phyloP scores from a whole-genome alignment of 2,329 filamentous ascomycete species.

The Phyllosticta paracitricarpa region DNA sequence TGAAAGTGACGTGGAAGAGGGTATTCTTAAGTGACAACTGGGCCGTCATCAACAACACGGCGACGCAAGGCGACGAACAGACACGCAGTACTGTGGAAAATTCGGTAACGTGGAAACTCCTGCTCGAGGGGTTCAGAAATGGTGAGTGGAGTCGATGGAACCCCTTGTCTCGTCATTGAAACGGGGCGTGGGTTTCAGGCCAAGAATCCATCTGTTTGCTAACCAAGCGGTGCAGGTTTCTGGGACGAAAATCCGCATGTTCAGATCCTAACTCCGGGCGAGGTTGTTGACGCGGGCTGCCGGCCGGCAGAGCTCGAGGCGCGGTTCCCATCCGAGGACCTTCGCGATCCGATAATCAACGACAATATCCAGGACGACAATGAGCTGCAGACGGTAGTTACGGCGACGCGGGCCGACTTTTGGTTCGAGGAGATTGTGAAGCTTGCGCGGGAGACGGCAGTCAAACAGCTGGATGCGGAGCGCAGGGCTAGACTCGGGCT shows the following conservation, averaged over 20 bases:
- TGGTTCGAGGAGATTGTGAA: conserved; percentile 48
- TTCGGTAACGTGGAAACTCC: conserved; percentile 39
- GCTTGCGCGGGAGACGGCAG: conserved; percentile 21
- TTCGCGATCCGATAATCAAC: conserved; percentile 56
- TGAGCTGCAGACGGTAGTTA: conserved; percentile 52
- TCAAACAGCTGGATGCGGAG: neutral
- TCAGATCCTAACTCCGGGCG: conserved; percentile 16
- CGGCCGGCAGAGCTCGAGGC: conserved; percentile 51
- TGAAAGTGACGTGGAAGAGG: conserved; percentile 74
- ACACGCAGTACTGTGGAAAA: conserved; percentile 48
- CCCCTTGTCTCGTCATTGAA: neutral
- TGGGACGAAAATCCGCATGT: conserved; percentile 10
- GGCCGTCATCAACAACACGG: conserved; percentile 67
- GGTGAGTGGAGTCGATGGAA: neutral
- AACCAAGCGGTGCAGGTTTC: conserved; percentile 6
- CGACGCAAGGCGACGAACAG: conserved; percentile 60
- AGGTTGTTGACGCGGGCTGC: conserved; percentile 34
- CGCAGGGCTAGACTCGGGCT: conserved; percentile 9
- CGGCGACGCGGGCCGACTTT: conserved; percentile 57
- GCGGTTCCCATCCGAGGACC: conserved; percentile 43
- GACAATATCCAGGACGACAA: conserved; percentile 67
- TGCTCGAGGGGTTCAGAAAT: neutral
- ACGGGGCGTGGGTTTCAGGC: neutral
- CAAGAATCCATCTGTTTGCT: neutral
- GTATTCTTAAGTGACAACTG: conserved; percentile 79